Evolutionary conservation across 2,329 filamentous ascomycete species (phyloP), one percentile per base, ranked within the genome.

Genomic region (Arthrobotrys conoides): DNA sequence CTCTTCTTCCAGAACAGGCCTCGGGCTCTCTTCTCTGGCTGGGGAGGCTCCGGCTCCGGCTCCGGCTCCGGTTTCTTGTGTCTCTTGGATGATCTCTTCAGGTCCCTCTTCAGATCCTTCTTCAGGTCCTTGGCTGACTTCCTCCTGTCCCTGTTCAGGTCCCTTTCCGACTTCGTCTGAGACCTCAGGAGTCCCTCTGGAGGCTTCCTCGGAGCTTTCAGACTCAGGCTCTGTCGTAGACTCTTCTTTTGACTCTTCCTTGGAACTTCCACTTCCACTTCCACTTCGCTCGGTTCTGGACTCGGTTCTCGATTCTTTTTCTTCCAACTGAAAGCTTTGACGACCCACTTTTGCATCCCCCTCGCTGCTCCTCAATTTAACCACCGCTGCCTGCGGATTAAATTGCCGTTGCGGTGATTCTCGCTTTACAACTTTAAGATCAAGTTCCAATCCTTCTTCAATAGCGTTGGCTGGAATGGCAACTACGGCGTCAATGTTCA

Each of bases 401-500:
- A 77, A 71, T 27, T 77, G 72, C 46, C 75, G 30, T 12, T 36
- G 61, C 5, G 27, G 61, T 27, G 22, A 30, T 20, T 63, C 75
- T 38, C 72, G 65, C 20, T 51, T 72, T 14, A 78, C 68, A 51
- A 78, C 20, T 27, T 20, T 71, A 10, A 78, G 36, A 68, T 78
- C 75, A 27, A 72, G 53, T 16, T 57, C 68, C 44, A 78, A 59
- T 16, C 68, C 75, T 33, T 78, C 67, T 1, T 44, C 53, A 36
- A 78, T 46, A 61, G 75, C 75, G 16, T 78, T 53, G 14, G 61
- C 68, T 5, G 67, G 67, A 8, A 78, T 51, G 14, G 75, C 68
- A 36, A 78, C 27, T 20, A 71, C 53, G 12, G 75, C 68, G 75
- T 78, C 68, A n/a, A 78, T 69, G 30, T 68, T 78, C 20, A 78